Evolutionary conservation across 768 basidiomycete species (phyloP), one percentile per base, ranked within the genome.

Genomic region (Filobasidium floriforme): DNA sequence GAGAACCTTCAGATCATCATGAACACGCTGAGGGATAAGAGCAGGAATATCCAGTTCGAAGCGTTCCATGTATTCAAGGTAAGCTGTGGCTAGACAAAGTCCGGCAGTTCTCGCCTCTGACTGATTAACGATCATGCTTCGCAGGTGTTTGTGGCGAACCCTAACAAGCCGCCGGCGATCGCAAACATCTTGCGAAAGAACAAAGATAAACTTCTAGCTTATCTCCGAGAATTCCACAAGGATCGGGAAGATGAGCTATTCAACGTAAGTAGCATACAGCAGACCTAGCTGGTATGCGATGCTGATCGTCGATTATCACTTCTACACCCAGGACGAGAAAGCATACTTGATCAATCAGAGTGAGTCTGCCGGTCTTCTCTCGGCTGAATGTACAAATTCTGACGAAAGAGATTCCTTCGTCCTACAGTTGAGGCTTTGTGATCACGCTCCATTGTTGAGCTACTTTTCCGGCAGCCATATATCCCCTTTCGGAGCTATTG

Each of bases 31-130:
- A 85, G 93, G 68, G 92, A 97, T 78, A 96, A 93, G 85, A 97
- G 93, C 84, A 90, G 92, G 83, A 99, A 99, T 79, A 98, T 99
- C 55, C 96, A 99, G 79, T 99, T 98, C 65, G 96, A 99, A 78
- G 94, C 96, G 1, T 99, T 99, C 81, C 96, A 99, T 74, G 96
- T 99, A 44, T 99, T 99, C 85, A 99, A 98, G 86, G 94, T 92
- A 62, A n/a, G 84, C 73, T 1, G 18, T 32, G n/a, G n/a, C 32
- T 12, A 37, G 32, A 12, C 22, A 22, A 14, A 4, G 46, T 18
- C 22, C 46, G 22, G 24, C 28, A n/a, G 41, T 40, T 15, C n/a
- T 18, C 62, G 18, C n/a, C n/a, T n/a, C n/a, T n/a, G 22, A 26
- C 9, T 68, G 1, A 41, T n/a, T 49, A 22, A 49, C 22, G 46